Base-by-base conservation (phyloP, 148 eudicot genomes). In the Cornus suecica region DNA sequence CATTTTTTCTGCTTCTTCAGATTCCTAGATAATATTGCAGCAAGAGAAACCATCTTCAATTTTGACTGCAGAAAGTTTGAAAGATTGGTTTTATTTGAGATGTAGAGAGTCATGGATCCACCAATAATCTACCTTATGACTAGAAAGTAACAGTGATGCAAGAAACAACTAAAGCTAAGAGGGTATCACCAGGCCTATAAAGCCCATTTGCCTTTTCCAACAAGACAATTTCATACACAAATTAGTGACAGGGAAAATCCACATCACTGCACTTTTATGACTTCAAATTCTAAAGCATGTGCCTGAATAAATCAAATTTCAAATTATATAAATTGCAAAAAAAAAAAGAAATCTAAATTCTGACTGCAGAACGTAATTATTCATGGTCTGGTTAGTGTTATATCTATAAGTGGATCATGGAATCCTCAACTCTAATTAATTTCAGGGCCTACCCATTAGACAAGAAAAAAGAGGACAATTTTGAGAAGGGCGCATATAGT, bases 1-100 rank as follows among this genome's bases (percentile, higher is more conserved):
- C 99, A 95, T 92, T 82, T 95, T 92, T 78, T 92, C 99, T 65
- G 99, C 90, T 78, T 95, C 99, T 85, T 95, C 99, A 66, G 86
- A 81, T 90, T 91, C 99, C 99, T 95, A 76, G 61, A 69, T 54
- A 70, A 64, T 69, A 77, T 45, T 66, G 77, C 79, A 77, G 80
- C 79, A 84, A 71, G 72, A 76, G 61, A 78, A 78, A 82, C 80
- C 73, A 65, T 68, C 77, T 77, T 73, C 76, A 81, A 68, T 81
- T 73, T 74, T 74, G 75, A 64, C 80, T 67, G 77, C 77, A 76
- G 58, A 76, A 76, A 67, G 69, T 66, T 48, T 60, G 22, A 41
- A 75, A 72, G 48, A 32, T 61, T 66, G 66, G 51, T 60, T 68
- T 71, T 60, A 66, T 73, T 79, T 24, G 42, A 68, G 65, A 79